Evolutionary conservation across 176 grass and related monocot genomes (phyloP).

Genomic region (Carex kokanica): DNA sequence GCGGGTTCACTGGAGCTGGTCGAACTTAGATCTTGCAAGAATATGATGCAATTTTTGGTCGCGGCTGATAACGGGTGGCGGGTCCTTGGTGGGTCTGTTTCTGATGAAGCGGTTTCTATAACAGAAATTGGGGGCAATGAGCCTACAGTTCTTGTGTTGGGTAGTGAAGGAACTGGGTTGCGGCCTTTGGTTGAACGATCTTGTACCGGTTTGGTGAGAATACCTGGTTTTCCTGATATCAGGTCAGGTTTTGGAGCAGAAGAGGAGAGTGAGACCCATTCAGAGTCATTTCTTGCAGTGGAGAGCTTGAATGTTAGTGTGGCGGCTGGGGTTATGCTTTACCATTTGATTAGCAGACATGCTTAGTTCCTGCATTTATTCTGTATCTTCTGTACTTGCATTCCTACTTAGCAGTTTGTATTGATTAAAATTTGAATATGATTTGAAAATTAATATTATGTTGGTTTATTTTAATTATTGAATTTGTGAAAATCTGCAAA

Average conservation of each 20-base stretch:
- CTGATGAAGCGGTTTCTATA: slow-evolving; percentile 66
- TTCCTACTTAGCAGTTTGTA: not conserved
- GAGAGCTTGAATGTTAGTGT: slow-evolving; percentile 99
- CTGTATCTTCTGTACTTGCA: not conserved
- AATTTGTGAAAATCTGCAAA: not conserved
- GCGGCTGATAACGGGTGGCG: slow-evolving; percentile 84
- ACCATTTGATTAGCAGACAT: slow-evolving; percentile 65
- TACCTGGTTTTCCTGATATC: slow-evolving; percentile 45
- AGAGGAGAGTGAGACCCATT: slow-evolving; percentile 40
- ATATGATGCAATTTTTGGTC: slow-evolving; percentile 97
- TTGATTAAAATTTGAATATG: no score
- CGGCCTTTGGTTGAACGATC: slow-evolving; percentile 82
- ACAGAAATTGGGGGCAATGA: slow-evolving; percentile 50
- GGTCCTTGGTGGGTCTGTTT: slow-evolving; percentile 83
- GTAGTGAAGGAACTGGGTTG: slow-evolving; percentile 91
- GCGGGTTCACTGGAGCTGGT: slow-evolving; percentile 90
- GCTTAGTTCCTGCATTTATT: not conserved
- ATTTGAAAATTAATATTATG: not conserved
- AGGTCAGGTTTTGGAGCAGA: slow-evolving; percentile 39
- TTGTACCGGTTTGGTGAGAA: slow-evolving; percentile 83
- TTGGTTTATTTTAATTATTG: not conserved
- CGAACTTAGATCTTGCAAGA: slow-evolving; percentile 81
- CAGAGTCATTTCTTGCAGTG: slow-evolving; percentile 72
- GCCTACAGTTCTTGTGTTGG: slow-evolving; percentile 91
- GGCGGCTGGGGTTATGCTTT: slow-evolving; percentile 91